Percentiles rank a stretch among this genome's conserved stretches.
Conservation (phyloP, 345 rosid species). For the Acer saccharum region DNA sequence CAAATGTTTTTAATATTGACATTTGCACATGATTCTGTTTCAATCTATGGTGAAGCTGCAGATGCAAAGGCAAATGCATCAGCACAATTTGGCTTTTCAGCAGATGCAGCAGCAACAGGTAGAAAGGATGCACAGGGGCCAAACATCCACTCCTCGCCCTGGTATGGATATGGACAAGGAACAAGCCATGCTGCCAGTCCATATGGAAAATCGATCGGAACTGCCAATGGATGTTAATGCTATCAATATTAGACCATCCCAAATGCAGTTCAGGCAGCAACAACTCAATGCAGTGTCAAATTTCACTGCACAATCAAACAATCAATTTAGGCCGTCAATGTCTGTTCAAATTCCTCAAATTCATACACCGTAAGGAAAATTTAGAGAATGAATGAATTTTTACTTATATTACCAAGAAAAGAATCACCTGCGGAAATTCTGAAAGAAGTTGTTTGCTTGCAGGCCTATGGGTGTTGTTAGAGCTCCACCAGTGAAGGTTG, state of each 20-base stretch:
- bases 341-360: slow-evolving; percentile 72
- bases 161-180: slow-evolving; percentile 74
- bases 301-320: slow-evolving; percentile 60
- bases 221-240: slow-evolving; percentile 63
- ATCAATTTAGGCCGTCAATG: slow-evolving; percentile 71
- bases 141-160: slow-evolving; percentile 57
- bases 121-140: slow-evolving; percentile 66
- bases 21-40: slow-evolving; percentile 2
- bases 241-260: slow-evolving; percentile 56
- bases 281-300: slow-evolving; percentile 66
- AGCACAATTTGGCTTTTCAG: slow-evolving; percentile 52
- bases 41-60: slow-evolving; percentile 35
- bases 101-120: slow-evolving; percentile 51
- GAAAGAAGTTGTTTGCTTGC: slow-evolving; percentile 29
- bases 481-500: slow-evolving; percentile 92
- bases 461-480: slow-evolving; percentile 67
- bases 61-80: slow-evolving; percentile 70
- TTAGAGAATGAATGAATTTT: not conserved
- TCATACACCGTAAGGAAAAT: slow-evolving; percentile 72
- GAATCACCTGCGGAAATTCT: slow-evolving; percentile 10
- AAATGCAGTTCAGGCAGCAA: slow-evolving; percentile 70
- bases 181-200: slow-evolving; percentile 74
- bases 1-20: not conserved
- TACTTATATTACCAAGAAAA: not conserved
- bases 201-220: slow-evolving; percentile 73